Base-by-base conservation (phyloP, 2,329 filamentous ascomycete genomes). In the Torrubiella hemipterigena region DNA sequence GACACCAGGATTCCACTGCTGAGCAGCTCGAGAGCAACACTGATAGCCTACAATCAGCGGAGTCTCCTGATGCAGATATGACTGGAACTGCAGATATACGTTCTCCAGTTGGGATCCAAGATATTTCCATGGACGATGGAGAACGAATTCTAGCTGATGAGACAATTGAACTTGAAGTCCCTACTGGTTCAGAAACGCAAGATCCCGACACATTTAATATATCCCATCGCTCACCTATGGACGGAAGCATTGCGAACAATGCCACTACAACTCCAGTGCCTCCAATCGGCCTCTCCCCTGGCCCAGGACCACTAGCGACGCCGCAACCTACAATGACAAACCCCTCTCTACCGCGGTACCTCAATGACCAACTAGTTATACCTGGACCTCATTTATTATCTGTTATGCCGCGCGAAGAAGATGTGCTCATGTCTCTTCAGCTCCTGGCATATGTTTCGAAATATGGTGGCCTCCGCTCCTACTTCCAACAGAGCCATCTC, bases 391-490 rank as follows among this genome's bases (percentile, higher is more conserved):
- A 80, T 43, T 78, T 93, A 45, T 63, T 94, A 19, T 83, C 87
- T 17, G 81, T 86, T 9, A 93, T 96, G 81, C 91, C 91, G 8
- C 77, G 91, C 30, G 91, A 98, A 46, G 91, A 98, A 55, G 91
- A 98, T 48, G 91, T 98, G 3, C 67, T 98, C 40, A 95, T 98
- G 89, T 95, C 91, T 6, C 69, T 98, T 22, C 91, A 98, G 56
- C 73, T 98, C 14, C 71, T 98, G 27, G 91, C 91, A 12, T 98
- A 98, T 52, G 89, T 98, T 34, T 95, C 87, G 16, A 98, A 98
- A 56, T 98, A 98, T 59, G 96, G 91, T 66, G 93, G 93, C 46
- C 72, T 98, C 18, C 77, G 91, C 13, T 80, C 84, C 5, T 98
- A 95, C 55, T 98, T 98, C 54, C 91, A 98, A 51, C 73, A 81